A percentile compares a stretch with the other conserved stretches of the same genome.
phyloP scores from a whole-genome alignment of 2,329 filamentous ascomycete genomes.

The Ramularia endophylla region DNA sequence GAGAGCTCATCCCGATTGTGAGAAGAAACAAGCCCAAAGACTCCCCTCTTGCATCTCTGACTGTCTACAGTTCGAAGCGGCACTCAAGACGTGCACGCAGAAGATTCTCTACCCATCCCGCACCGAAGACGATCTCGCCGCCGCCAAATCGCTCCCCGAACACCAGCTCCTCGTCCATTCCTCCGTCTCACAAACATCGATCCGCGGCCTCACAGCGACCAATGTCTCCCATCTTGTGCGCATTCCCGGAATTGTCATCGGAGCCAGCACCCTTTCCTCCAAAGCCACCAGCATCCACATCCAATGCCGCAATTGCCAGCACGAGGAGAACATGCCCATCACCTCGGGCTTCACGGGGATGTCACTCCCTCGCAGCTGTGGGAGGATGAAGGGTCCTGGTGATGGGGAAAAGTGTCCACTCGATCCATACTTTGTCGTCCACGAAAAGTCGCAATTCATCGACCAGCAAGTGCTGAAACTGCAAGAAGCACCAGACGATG shows the following conservation, averaged over 20 bases:
- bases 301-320: constrained; percentile 79
- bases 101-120: constrained; percentile 83
- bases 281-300: constrained; percentile 85
- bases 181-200: constrained; percentile 81
- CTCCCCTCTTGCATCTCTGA: no score
- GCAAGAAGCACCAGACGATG: constrained; percentile 94
- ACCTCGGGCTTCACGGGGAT: constrained; percentile 83
- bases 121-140: constrained; percentile 53
- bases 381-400: constrained; percentile 41
- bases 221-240: constrained; percentile 92
- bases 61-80: constrained; percentile 83
- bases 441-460: constrained; percentile 90
- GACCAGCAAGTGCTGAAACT: constrained; percentile 98
- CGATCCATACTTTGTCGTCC: constrained; percentile 92
- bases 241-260: constrained; percentile 96
- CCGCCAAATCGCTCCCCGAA: constrained; percentile 52
- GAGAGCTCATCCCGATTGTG: constrained; percentile 87
- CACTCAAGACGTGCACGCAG: constrained; percentile 84
- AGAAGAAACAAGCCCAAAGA: constrained; percentile 27
- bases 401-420: constrained; percentile 76
- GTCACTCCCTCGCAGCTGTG: constrained; percentile 74
- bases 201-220: constrained; percentile 86
- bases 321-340: constrained; percentile 64
- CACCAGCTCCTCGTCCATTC: constrained; percentile 96
- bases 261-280: constrained; percentile 91